Conservation (phyloP, 306 rosid species). For the Ormosia emarginata region DNA sequence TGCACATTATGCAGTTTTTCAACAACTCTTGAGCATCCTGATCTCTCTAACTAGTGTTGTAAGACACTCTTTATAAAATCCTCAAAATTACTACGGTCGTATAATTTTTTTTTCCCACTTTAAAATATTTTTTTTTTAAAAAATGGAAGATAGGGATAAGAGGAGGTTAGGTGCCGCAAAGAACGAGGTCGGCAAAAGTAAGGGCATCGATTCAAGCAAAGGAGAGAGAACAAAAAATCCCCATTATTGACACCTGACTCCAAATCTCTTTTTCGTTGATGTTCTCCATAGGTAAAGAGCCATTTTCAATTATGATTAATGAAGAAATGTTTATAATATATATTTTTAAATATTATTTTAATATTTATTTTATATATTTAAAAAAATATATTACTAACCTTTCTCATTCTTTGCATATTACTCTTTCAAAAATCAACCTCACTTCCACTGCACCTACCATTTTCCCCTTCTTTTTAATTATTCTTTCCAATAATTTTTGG, state of each 20-base stretch:
- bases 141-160: background rate
- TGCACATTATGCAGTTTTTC: no score
- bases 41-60: no score
- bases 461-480: background rate
- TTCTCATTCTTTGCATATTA: conserved; percentile 16
- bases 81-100: no score
- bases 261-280: conserved; percentile 31
- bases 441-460: background rate
- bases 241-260: background rate
- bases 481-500: background rate
- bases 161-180: conserved; percentile 7
- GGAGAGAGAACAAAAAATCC: background rate
- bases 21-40: no score
- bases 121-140: no score
- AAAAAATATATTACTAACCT: no score
- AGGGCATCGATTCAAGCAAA: conserved; percentile 43
- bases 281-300: background rate
- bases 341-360: no score
- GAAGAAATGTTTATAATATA: no score
- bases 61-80: no score
- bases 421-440: background rate
- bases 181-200: conserved; percentile 47
- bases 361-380: no score
- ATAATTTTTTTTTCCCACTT: no score
- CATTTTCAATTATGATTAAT: conserved; percentile 19